These are phyloP conservation scores for Cladosporium sp. DNA, from an alignment of 2,329 filamentous ascomycete genomes.

Conservation along the genomic window DNA sequence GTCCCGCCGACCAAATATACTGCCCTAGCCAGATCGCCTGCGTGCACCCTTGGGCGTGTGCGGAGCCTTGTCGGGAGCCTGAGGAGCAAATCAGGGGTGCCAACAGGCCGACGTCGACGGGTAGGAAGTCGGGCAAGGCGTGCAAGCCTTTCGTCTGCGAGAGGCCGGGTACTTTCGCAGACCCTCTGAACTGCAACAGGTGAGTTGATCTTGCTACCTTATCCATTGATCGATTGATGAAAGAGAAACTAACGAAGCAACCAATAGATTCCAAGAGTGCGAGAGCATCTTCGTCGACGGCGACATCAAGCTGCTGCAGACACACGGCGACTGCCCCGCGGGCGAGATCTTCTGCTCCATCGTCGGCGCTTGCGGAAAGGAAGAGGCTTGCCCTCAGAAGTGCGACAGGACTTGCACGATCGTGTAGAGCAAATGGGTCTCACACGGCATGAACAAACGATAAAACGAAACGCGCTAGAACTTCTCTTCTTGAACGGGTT, in stretches of 20 bases:
- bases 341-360: conserved; percentile 13
- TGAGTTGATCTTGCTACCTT: neutral
- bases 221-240: too few relatives aligned
- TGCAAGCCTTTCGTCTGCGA: conserved; percentile 10
- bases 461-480: neutral
- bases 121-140: conserved; percentile 7
- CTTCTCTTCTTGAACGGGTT: too few relatives aligned
- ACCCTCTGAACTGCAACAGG: conserved; percentile 10
- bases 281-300: conserved; percentile 12
- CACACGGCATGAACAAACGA: neutral
- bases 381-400: conserved; percentile 11
- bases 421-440: too few relatives aligned
- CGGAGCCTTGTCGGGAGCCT: conserved; percentile 5
- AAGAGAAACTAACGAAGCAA: neutral
- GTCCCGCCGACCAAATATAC: conserved; percentile 9
- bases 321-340: conserved; percentile 8
- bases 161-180: conserved; percentile 9
- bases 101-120: neutral
- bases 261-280: conserved; percentile 7
- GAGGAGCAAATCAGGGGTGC: neutral
- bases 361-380: conserved; percentile 10
- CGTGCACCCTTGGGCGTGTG: conserved; percentile 9
- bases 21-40: conserved; percentile 11
- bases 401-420: conserved; percentile 10
- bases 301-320: conserved; percentile 12